Conservation (phyloP, 768 basidiomycete species). For the Mycena venus region DNA sequence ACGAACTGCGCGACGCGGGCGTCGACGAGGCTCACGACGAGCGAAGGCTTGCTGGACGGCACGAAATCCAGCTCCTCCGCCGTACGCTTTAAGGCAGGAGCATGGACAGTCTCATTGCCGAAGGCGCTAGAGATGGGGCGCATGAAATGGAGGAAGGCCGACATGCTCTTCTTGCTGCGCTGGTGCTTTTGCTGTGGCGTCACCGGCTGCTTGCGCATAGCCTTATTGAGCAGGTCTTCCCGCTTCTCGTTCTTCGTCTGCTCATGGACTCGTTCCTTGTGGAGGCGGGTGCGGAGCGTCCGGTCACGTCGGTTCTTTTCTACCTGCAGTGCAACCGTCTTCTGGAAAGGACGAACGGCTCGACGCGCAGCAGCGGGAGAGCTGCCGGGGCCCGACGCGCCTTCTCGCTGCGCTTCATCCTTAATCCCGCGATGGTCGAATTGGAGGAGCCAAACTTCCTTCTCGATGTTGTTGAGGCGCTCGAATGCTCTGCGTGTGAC, state of each 20-base stretch:
- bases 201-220: constrained; percentile 74
- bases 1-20: constrained; percentile 78
- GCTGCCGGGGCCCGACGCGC: constrained; percentile 55
- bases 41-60: constrained; percentile 78
- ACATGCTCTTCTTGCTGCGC: constrained; percentile 91
- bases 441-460: constrained; percentile 69
- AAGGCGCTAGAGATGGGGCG: constrained; percentile 92
- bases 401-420: constrained; percentile 82
- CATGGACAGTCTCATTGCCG: constrained; percentile 68
- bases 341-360: constrained; percentile 74
- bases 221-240: constrained; percentile 81
- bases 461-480: constrained; percentile 81
- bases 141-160: constrained; percentile 87
- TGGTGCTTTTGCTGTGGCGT: constrained; percentile 75
- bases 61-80: constrained; percentile 83
- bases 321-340: constrained; percentile 72
- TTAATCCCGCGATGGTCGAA: constrained; percentile 82
- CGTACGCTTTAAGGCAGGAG: constrained; percentile 65
- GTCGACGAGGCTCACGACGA: constrained; percentile 82
- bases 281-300: constrained; percentile 73
- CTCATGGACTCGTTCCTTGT: constrained; percentile 83
- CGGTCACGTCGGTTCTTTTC: constrained; percentile 89
- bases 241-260: constrained; percentile 79
- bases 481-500: constrained; percentile 78
- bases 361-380: constrained; percentile 66